A percentile compares a stretch with the other conserved stretches of the same genome.
Evolutionary conservation across 805 yeast genomes (phyloP).

Genomic region (Candida quercuum): DNA sequence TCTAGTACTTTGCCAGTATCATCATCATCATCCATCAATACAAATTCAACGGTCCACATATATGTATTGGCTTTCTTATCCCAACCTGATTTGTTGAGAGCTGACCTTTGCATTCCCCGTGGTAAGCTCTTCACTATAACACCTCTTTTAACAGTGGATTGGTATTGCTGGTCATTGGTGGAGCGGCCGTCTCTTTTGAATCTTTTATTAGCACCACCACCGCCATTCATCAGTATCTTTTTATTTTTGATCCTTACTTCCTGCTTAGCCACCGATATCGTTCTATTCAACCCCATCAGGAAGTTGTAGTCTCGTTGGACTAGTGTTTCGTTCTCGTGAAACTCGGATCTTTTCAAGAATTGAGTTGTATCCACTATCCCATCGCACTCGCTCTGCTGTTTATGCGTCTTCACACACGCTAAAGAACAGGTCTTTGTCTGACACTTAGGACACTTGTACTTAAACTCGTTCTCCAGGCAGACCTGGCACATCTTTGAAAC

Average conservation of each 20-base stretch:
- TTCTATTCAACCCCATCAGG: conserved; percentile 52
- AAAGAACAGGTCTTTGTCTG: conserved; percentile 60
- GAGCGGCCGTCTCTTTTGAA: conserved; percentile 11
- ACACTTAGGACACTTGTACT: conserved; percentile 84
- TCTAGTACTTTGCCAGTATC: conserved; percentile 23
- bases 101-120: conserved; percentile 66
- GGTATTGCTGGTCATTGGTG: no score
- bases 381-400: conserved; percentile 52
- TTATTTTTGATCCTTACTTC: conserved; percentile 43
- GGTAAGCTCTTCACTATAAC: conserved; percentile 62
- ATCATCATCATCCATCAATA: conserved; percentile 31
- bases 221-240: conserved; percentile 31
- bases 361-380: conserved; percentile 60
- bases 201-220: no score
- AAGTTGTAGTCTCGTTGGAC: conserved; percentile 83
- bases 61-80: conserved; percentile 56
- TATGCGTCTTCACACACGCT: conserved; percentile 68
- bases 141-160: conserved; percentile 47
- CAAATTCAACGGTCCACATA: conserved; percentile 82
- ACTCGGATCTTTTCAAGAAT: conserved; percentile 44
- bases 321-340: conserved; percentile 31
- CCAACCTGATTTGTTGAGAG: conserved; percentile 61
- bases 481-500: conserved; percentile 33
- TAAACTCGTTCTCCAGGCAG: conserved; percentile 38
- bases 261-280: conserved; percentile 49